phyloP scores from a whole-genome alignment of 1,284 basidiomycete species.

The Phylloporus sp. region DNA sequence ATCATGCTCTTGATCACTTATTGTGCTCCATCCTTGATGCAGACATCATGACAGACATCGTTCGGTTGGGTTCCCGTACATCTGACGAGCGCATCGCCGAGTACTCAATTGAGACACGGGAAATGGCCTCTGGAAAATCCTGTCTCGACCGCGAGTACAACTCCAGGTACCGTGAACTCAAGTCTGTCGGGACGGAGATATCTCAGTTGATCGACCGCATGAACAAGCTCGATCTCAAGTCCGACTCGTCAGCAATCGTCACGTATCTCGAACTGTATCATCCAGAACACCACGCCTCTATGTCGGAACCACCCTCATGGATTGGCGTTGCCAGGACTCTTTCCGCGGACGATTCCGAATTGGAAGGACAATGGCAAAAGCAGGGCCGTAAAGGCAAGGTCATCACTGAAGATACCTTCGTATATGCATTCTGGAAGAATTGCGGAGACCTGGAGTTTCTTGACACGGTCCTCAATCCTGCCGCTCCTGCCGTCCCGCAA shows the following conservation, averaged over 20 bases:
- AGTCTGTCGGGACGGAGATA: slow-evolving; percentile 50
- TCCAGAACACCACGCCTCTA: slow-evolving; percentile 45
- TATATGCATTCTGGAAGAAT: slow-evolving; percentile 53
- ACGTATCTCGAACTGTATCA: slow-evolving; percentile 44
- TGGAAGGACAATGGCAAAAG: slow-evolving; percentile 25
- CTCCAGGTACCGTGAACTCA: slow-evolving; percentile 45
- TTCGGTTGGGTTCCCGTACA: slow-evolving; percentile 65
- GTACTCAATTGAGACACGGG: slow-evolving; percentile 59
- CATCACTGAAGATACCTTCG: slow-evolving; percentile 34
- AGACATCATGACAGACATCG: slow-evolving; percentile 60
- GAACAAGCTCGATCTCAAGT: slow-evolving; percentile 41
- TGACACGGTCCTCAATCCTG: slow-evolving; percentile 6
- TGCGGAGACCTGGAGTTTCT: slow-evolving; percentile 49
- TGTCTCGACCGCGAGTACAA: slow-evolving; percentile 42
- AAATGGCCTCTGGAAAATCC: slow-evolving; percentile 47
- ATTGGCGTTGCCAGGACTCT: slow-evolving; percentile 33
- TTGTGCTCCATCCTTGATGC: slow-evolving; percentile 63
- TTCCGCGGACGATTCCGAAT: slow-evolving; percentile 25
- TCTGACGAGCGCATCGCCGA: slow-evolving; percentile 60
- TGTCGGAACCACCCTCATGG: slow-evolving; percentile 49
- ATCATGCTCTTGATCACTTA: slow-evolving; percentile 77
- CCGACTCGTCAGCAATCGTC: slow-evolving; percentile 41
- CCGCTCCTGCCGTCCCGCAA: not conserved
- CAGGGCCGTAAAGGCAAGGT: slow-evolving; percentile 27
- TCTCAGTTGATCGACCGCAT: slow-evolving; percentile 48